Evolutionary conservation across 306 rosid species (phyloP), one percentile per base, ranked within the genome.

Genomic region (Casuarina equisetifolia): DNA sequence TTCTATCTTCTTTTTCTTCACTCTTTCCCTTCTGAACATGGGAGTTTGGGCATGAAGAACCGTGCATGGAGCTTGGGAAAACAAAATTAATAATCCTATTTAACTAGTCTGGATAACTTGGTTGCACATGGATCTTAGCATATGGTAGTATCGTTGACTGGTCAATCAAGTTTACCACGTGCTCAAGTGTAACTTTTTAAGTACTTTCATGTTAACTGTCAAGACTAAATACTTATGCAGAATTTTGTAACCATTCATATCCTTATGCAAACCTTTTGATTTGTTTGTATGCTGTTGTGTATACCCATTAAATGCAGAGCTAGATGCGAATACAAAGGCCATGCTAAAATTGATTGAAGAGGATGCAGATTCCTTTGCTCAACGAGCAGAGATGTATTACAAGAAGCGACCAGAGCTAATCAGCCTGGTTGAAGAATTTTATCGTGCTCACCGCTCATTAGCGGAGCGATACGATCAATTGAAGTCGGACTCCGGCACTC

Each of bases 341-440:
- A 90, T 94, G 88, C 84, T 89, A 57, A 88, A 80, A 74, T 48
- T 94, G 72, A 85, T 94, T 9, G 94, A 90, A 85, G 90, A 88
- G 51, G 98, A 91, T 70, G 94, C 96, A 49, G 97, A 94, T 86
- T 91, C 98, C 66, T 91, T 94, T 88, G 91, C 94, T 0, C 71
- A 86, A 61, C 97, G 97, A n/a, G 97, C 98, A 50, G 98, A 94
- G 87, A 91, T 94, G 96, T 91, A 90, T 78, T 94, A 91, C 91
- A 87, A 91, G 85, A 90, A 89, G 70, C 79, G 97, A 52, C 97
- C 98, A 0, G 89, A 91, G 77, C 92, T 94, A 43, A 78, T 94
- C 44, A 76, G 90, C 62, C 83, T 91, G 96, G 94, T 94, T 68
- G 90, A 91, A 85, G 93, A 94, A 61, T 90, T 94, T 78, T 94